Percentiles rank a stretch among this genome's conserved stretches.
phyloP scores from a whole-genome alignment of 768 basidiomycete species.

The Fomitopsis serialis region DNA sequence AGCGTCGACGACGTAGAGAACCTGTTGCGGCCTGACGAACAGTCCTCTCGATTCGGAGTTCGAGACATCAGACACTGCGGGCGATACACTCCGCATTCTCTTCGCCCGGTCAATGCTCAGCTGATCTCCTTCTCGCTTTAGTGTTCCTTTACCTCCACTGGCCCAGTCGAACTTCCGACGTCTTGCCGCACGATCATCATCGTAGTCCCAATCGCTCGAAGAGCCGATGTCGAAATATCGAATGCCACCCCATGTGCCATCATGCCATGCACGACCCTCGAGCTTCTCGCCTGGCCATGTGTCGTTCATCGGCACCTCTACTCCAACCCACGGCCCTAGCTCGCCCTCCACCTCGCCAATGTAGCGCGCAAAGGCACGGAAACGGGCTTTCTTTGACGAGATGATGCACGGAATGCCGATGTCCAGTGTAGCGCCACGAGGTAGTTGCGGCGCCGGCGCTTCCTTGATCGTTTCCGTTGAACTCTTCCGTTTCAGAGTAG shows the following conservation, averaged over 20 bases:
- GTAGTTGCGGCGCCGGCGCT: constrained; percentile 16
- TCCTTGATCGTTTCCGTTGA: constrained; percentile 31
- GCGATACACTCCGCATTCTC: constrained; percentile 63
- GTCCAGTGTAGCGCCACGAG: constrained; percentile 69
- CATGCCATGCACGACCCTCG: constrained; percentile 78
- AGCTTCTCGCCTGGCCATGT: constrained; percentile 45
- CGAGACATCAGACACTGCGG: constrained; percentile 55
- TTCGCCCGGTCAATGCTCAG: constrained; percentile 44
- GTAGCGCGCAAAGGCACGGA: constrained; percentile 83
- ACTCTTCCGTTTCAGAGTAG: constrained; percentile 31
- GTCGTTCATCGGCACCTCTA: constrained; percentile 74
- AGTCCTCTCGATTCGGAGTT: constrained; percentile 62
- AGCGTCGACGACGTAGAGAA: constrained; percentile 83
- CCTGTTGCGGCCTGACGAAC: constrained; percentile 83
- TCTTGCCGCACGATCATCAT: constrained; percentile 38
- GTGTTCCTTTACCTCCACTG: constrained; percentile 25
- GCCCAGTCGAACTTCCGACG: constrained; percentile 33
- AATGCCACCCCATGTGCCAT: constrained; percentile 77
- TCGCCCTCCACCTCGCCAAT: constrained; percentile 85
- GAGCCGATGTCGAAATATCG: constrained; percentile 78
- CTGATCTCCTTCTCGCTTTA: constrained; percentile 57
- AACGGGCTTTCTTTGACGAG: constrained; percentile 73
- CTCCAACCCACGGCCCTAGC: constrained; percentile 82
- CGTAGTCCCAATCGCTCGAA: constrained; percentile 62
- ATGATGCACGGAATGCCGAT: constrained; percentile 91